phyloP scores from a whole-genome alignment of 257 asterid genomes.

The Paulownia fortunei region DNA sequence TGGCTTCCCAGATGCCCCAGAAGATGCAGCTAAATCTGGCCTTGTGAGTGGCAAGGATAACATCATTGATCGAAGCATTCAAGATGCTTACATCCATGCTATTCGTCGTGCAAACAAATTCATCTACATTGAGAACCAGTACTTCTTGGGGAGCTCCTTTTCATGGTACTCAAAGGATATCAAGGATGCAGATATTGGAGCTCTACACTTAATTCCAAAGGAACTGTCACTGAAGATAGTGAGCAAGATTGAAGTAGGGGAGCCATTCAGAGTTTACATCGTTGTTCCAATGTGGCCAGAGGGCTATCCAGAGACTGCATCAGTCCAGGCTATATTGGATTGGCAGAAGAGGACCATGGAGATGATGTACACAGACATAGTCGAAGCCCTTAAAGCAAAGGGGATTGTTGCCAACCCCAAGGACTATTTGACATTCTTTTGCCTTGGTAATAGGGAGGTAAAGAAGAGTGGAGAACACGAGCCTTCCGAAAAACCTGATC shows the following conservation, averaged over 20 bases:
- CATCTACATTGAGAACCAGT: slow-evolving; percentile 77
- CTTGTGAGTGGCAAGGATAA: slow-evolving; percentile 73
- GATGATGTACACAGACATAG: slow-evolving; percentile 73
- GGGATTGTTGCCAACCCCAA: slow-evolving; percentile 67
- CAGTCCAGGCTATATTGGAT: slow-evolving; percentile 69
- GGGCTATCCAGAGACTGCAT: slow-evolving; percentile 56
- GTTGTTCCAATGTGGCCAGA: slow-evolving; percentile 92
- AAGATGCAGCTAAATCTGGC: slow-evolving; percentile 67
- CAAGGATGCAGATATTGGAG: slow-evolving; percentile 57
- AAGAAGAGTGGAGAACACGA: slow-evolving; percentile 60
- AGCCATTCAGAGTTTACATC: slow-evolving; percentile 59
- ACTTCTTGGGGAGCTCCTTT: slow-evolving; percentile 72
- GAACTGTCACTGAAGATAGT: slow-evolving; percentile 69
- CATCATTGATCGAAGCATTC: slow-evolving; percentile 77
- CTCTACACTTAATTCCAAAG: slow-evolving; percentile 65
- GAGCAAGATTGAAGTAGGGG: slow-evolving; percentile 67
- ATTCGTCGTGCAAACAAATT: slow-evolving; percentile 70
- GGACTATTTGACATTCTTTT: slow-evolving; percentile 72
- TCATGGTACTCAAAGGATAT: slow-evolving; percentile 65
- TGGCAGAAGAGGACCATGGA: slow-evolving; percentile 80
- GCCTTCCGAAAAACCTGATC: slow-evolving; percentile 55
- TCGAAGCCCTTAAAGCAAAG: slow-evolving; percentile 51
- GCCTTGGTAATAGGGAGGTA: slow-evolving; percentile 74
- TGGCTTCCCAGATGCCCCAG: slow-evolving; percentile 72
- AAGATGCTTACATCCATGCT: slow-evolving; percentile 72